Evolutionary conservation across 1,284 basidiomycete genomes (phyloP), one percentile per base, ranked within the genome.

Genomic region (Apiotrichum mycotoxinovorans): DNA sequence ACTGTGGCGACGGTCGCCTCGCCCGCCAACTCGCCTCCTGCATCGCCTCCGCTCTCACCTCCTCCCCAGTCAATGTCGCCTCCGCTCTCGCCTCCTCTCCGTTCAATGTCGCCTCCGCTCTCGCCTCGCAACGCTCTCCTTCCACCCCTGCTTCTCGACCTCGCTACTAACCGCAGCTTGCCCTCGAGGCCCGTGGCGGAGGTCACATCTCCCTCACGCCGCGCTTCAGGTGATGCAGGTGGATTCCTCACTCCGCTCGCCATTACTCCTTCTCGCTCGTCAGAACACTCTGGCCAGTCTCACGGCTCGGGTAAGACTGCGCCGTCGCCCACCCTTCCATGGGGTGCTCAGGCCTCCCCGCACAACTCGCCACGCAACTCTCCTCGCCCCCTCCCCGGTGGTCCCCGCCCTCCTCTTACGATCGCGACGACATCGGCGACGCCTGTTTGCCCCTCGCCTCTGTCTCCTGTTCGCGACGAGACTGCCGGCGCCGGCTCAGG

Each of bases 401-500:
- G 40, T n/a, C 40, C 40, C 20, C 40, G 40, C 40, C 40, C 40
- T 12, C 18, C 40, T 5, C 40, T 41, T 8, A 41, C 40, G 2
- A 20, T 41, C 20, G 9, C n/a, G 3, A 41, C 40, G 18, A 23
- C 40, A 3, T 14, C 14, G 17, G 17, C 11, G 11, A 20, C 20
- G 40, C n/a, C 40, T 5, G 20, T 22, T 9, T 10, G 9, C 2
- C 40, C 40, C n/a, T 41, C 40, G 40, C 40, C 40, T 9, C 40
- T 41, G n/a, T 41, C 40, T 8, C 40, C 40, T 3, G 18, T 20
- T 9, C 40, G 40, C 40, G 10, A 11, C 11, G 40, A 37, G 35
- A 37, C 33, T 14, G 33, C 33, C 33, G 15, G 14, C 22, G 47
- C 54, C 33, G 53, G 58, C 40, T 51, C 52, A 8, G 54, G 59